Evolutionary conservation across 192 early-diverging fungal genomes (phyloP).

Genomic region (Backusella australiensis): DNA sequence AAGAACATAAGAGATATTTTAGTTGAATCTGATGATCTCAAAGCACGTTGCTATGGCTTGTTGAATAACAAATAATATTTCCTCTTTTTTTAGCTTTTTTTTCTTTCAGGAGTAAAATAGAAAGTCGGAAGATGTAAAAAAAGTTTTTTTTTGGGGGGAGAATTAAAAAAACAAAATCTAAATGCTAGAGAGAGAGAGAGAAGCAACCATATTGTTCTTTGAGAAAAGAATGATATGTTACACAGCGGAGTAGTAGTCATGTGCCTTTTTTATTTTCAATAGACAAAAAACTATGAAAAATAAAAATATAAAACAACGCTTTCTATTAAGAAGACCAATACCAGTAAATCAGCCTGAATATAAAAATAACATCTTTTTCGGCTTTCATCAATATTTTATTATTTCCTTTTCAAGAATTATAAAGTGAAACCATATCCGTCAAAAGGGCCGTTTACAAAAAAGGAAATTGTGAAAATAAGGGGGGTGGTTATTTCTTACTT

Average conservation of each 20-base stretch:
- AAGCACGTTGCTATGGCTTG: neutral
- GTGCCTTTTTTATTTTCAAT: neutral
- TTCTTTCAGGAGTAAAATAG: neutral
- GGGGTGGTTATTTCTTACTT: neutral
- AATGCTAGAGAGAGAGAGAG: neutral
- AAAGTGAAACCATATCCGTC: neutral
- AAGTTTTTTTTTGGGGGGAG: neutral
- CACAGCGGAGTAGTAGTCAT: constrained; percentile 1
- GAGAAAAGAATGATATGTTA: neutral
- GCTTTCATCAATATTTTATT: neutral
- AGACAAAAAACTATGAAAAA: neutral
- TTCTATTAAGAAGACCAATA: neutral
- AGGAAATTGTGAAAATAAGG: neutral
- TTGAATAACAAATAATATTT: neutral
- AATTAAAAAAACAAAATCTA: neutral
- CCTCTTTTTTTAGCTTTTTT: neutral
- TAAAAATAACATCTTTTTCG: neutral
- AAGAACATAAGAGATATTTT: neutral
- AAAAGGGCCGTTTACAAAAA: constrained; percentile 4
- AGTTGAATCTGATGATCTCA: neutral
- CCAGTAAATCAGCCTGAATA: neutral
- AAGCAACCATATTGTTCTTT: neutral
- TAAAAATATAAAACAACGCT: neutral
- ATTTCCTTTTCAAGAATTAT: neutral
- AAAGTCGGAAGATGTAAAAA: neutral